Evolutionary conservation across 306 rosid genomes (phyloP).

Genomic region (Sechiopsis laciniata): DNA sequence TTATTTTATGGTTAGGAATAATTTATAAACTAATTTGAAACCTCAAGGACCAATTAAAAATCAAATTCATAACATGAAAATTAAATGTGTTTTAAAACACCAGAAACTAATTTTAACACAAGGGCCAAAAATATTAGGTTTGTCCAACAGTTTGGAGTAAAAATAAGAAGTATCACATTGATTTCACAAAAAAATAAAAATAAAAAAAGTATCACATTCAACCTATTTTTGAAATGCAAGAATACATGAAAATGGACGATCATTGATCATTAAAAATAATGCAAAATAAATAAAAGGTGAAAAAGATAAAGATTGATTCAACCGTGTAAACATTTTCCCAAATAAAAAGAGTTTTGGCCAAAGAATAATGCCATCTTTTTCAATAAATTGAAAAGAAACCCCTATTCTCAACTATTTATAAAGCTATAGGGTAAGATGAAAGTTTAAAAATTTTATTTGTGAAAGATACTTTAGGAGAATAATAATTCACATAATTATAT

Average conservation of each 20-base stretch:
- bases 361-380: neutral
- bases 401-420: conserved; percentile 16
- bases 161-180: neutral
- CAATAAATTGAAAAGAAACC: conserved; percentile 5
- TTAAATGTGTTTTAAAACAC: too few species aligned
- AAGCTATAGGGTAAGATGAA: neutral
- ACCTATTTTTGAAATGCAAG: neutral
- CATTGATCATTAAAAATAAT: conserved; percentile 11
- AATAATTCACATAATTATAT: too few species aligned
- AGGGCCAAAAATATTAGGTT: too few species aligned
- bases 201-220: too few species aligned
- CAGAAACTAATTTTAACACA: too few species aligned
- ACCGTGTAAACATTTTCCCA: neutral
- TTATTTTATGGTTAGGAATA: too few species aligned
- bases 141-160: neutral
- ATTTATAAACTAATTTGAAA: too few species aligned
- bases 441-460: neutral
- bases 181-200: too few species aligned
- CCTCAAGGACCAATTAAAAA: too few species aligned
- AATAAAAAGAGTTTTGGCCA: neutral
- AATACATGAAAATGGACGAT: neutral
- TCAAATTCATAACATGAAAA: too few species aligned
- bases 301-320: conserved; percentile 13
- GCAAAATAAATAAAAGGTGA: neutral
- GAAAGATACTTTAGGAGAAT: too few species aligned